Base-by-base conservation (phyloP, 345 rosid species). In the Brassica carinata region DNA sequence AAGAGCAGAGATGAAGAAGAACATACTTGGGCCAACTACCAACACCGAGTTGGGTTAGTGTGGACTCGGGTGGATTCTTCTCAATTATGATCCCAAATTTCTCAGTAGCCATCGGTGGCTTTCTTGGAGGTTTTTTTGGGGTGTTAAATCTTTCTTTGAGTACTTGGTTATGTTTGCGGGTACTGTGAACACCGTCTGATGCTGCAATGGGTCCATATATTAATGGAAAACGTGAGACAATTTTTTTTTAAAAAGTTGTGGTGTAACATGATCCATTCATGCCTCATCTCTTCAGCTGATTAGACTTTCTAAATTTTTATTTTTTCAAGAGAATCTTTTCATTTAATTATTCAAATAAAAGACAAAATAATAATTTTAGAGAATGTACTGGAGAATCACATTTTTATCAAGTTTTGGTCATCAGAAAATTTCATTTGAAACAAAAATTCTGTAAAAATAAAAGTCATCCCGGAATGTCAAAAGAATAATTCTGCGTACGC, bases 21-120 rank as follows among this genome's bases (percentile, higher is more conserved):
- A 10, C 73, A 45, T 85, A 94, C 94, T 92, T 94, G 68, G 94
- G 90, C 98, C 98, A 94, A 27, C 76, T 81, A 45, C 90, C 90
- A 18, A 91, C 89, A 53, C 96, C 97, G 73, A 90, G 90, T 43
- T 89, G 82, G 53, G 90, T 66, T 76, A 94, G 96, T 77, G 83
- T 91, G 75, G 93, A 81, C 75, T 92, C 94, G 1, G 91, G 87
- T 78, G 93, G 98, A 77, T 86, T 90, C 72, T 85, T 89, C 64
- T 88, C 89, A 27, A 92, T 79, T 77, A 82, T 84, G 76, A 94
- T 78, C 8, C 97, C 96, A 15, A 86, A 82, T 83, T 90, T 92
- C 89, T 92, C 96, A 26, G 86, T 84, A 53, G 88, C 83, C 64
- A 84, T 68, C 8, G 91, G 10, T 67, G 40, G 17, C 68, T 29